Base-by-base conservation (phyloP, 805 yeast species). In the Metschnikowia picachoensis region DNA sequence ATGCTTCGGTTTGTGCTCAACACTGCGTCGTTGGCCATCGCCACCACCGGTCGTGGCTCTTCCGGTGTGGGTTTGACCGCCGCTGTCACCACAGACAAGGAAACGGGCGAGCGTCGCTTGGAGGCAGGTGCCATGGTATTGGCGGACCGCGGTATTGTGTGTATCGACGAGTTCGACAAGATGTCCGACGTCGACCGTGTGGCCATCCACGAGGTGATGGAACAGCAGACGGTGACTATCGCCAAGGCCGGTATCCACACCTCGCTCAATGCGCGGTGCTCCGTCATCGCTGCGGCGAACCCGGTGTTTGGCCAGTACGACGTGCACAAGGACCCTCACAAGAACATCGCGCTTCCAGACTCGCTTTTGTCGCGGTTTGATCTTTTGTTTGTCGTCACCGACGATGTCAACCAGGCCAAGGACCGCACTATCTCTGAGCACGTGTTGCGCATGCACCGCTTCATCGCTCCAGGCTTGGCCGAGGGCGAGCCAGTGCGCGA, bases 61-160 rank as follows among this genome's bases (percentile, higher is more conserved):
- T 91, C 98, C 1, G 99, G 99, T 66, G 99, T 94, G 37, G 99
- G 99, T 88, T 78, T 94, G 60, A 94, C 99, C 0, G 99, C 99
- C 15, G 99, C 99, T 1, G 99, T 94, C 3, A 91, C 97, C 7
- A 79, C 91, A 1, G 99, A 94, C 67, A 85, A 84, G 60, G 99
- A 94, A 66, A 94, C 99, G 0, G 98, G 98, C 49, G 99, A 94
- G 69, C 78, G 97, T 60, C 79, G 95, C 57, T 73, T 94, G 54
- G 99, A 94, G 69, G 99, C 98, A 1, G 99, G 99, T 76, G 99
- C 99, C 3, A 92, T 94, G 97, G 99, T 94, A 33, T 74, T 94
- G 52, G 99, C 98, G 11, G 99, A 94, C 68, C 76, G 97, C 54
- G 99, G 99, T 53, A 78, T 94, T 47, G 97, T 94, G 35, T 94